A percentile compares a stretch with the other conserved stretches of the same genome.
Evolutionary conservation across 2,329 filamentous ascomycete genomes (phyloP).

Genomic region (Cercospora janseana): DNA sequence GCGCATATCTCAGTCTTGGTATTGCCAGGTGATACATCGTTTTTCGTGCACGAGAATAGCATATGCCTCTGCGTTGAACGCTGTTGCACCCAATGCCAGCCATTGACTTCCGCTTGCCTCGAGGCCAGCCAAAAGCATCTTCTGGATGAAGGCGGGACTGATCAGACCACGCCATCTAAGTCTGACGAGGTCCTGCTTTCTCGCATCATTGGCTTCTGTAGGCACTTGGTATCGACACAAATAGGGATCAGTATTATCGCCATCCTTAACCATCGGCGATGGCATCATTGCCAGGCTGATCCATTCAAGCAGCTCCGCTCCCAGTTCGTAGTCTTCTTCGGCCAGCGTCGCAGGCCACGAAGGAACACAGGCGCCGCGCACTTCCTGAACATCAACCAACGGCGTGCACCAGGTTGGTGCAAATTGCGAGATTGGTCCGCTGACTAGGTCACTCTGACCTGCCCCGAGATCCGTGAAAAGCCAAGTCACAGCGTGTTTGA

Average conservation of each 20-base stretch:
- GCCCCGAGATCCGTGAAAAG: constrained; percentile 66
- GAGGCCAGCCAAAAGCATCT: constrained; percentile 31
- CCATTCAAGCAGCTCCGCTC: constrained; percentile 70
- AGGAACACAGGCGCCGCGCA: constrained; percentile 36
- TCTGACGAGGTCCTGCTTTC: constrained; percentile 35
- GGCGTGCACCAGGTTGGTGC: constrained; percentile 37
- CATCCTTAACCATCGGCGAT: constrained; percentile 60
- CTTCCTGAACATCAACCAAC: constrained; percentile 26
- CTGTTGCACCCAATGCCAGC: constrained; percentile 34
- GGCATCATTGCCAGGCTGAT: constrained; percentile 64
- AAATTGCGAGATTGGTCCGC: constrained; percentile 30
- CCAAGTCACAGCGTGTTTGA: constrained; percentile 69
- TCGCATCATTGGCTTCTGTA: constrained; percentile 7
- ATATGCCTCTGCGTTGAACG: constrained; percentile 35
- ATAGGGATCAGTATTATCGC: constrained; percentile 65
- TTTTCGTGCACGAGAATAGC: constrained; percentile 32
- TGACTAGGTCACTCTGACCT: not conserved
- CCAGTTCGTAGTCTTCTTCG: constrained; percentile 59
- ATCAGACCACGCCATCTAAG: constrained; percentile 48
- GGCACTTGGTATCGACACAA: constrained; percentile 67
- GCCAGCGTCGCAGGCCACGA: constrained; percentile 35
- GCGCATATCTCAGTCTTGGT: constrained; percentile 29
- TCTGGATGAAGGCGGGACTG: constrained; percentile 37
- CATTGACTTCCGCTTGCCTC: constrained; percentile 33
- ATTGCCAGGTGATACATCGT: constrained; percentile 37